Evolutionary conservation across 306 rosid genomes (phyloP), one percentile per base, ranked within the genome.

Genomic region (Lathyrus oleraceus): DNA sequence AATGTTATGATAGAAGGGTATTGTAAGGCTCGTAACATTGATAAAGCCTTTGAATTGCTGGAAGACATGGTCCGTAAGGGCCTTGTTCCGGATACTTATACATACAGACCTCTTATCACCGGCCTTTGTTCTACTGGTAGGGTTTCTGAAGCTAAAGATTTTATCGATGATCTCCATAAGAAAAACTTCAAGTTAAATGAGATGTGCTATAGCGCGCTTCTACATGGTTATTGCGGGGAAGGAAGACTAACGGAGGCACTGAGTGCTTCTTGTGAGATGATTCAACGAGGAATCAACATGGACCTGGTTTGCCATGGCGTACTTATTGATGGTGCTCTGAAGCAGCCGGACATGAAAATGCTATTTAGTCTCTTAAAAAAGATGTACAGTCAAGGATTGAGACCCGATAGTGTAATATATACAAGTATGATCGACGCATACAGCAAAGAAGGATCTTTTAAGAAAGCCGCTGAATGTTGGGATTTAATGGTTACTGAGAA

Each of bases 1-100:
- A 94, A 94, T 80, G 87, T 94, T 57, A 74, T 94, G 91, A 90
- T 94, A 52, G 91, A 94, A 49, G 97, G 97, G 15, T 69, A 88
- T 74, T 88, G 96, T 76, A 63, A 73, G 65, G 76, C 82, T 70
- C 86, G 87, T 60, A 85, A 85, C 76, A 80, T 84, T 9, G 80
- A 64, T 56, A 88, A 80, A 73, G 94, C 95, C 79, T 90, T 94
- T 81, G 90, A 85, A 73, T 76, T 94, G 83, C 82, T 84, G 19
- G 90, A 81, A 69, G 95, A 88, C 75, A 90, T 94, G 98, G 56
- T 78, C 57, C 75, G 58, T 53, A 88, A 74, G 69, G 95, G 88
- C 63, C 96, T 93, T 78, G 62, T 66, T 65, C 96, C 94, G 1
- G 98, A 90, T 77, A 94, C 94, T 4, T 94, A 83, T 73, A 87